Evolutionary conservation across 23 red algal genomes (phyloP).

Genomic region (Gracilaria vermiculophylla): DNA sequence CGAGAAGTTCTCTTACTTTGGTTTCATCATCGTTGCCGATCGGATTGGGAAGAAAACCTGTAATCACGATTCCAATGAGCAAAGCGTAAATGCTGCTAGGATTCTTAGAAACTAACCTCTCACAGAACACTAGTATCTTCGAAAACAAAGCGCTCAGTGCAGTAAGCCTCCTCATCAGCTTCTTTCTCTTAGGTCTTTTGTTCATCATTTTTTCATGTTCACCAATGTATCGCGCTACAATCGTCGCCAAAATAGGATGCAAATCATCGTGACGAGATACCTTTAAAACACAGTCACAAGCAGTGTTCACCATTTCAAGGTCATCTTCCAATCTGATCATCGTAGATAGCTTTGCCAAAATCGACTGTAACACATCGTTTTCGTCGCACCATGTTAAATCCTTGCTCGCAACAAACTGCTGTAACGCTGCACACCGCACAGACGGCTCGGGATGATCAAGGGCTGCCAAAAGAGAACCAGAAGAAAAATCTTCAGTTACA

Average conservation of each 20-base stretch:
- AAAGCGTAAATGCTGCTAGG: neutral
- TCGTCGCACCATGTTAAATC: neutral
- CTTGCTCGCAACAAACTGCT: neutral
- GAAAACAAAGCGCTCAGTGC: neutral
- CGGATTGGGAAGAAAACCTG: neutral
- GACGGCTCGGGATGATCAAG: slow-evolving; percentile 20
- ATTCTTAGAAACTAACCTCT: neutral
- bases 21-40: neutral
- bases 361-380: neutral
- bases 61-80: neutral
- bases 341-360: neutral
- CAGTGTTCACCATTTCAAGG: neutral
- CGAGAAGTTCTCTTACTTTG: neutral
- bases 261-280: neutral
- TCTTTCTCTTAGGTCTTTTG: neutral
- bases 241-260: neutral
- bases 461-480: neutral
- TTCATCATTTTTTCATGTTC: neutral
- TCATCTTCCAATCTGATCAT: slow-evolving; percentile 1
- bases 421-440: neutral
- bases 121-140: neutral
- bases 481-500: neutral
- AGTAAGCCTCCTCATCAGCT: neutral
- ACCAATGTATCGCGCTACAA: neutral
- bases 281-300: neutral